These are phyloP conservation scores for Globisporangium apiculatum DNA, from an alignment of 352 stramenopile genomes.

Conservation along the genomic window DNA sequence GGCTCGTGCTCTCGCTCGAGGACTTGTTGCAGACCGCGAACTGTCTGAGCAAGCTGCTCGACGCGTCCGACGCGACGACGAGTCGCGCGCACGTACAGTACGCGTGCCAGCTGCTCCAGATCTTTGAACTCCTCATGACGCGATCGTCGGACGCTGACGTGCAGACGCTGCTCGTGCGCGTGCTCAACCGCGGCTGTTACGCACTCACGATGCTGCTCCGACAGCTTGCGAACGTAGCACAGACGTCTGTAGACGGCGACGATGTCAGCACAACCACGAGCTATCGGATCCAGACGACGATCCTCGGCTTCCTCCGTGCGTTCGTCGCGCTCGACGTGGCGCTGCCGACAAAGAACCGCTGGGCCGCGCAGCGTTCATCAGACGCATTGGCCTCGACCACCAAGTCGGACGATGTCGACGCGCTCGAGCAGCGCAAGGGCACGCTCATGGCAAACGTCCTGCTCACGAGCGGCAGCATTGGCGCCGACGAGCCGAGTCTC, in stretches of 20 bases:
- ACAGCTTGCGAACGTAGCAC: conserved; percentile 3
- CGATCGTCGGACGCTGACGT: conserved; percentile 35
- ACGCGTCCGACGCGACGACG: not conserved
- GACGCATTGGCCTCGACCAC: not conserved
- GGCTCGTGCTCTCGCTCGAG: conserved; percentile 38
- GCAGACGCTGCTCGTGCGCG: conserved; percentile 29
- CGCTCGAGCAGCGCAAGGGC: conserved; percentile 51
- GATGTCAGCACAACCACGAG: conserved; percentile 2
- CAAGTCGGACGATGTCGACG: conserved; percentile 30
- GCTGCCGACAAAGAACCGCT: conserved; percentile 16
- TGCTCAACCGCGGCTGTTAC: conserved; percentile 20
- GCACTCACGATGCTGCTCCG: conserved; percentile 21
- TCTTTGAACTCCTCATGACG: conserved; percentile 30
- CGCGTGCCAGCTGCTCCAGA: conserved; percentile 21
- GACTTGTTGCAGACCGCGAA: conserved; percentile 33
- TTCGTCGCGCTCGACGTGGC: conserved; percentile 32
- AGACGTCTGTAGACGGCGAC: not conserved
- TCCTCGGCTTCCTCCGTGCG: conserved; percentile 26
- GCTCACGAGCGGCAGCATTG: conserved; percentile 20
- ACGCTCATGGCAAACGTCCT: conserved; percentile 39
- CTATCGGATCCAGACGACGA: conserved; percentile 16
- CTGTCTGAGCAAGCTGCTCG: conserved; percentile 20
- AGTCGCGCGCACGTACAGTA: conserved; percentile 6
- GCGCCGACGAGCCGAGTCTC: conserved; percentile 23
- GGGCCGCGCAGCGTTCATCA: conserved; percentile 1